Conservation (phyloP, 2,329 filamentous ascomycete species). For the Ceratocystis huliohia region DNA sequence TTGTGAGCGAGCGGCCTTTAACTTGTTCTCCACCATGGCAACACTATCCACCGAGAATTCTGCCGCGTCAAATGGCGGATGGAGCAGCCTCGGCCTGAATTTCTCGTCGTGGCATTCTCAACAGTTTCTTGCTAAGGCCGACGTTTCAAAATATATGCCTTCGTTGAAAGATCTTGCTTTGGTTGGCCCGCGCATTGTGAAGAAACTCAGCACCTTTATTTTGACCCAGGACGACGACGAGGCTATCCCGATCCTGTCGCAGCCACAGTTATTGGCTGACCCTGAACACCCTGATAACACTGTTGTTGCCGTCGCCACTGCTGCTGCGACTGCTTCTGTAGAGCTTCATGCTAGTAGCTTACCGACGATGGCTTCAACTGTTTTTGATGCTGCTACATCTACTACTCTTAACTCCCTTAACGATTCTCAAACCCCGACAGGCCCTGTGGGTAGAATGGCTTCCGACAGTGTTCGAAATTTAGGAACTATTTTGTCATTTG, state of each 20-base stretch:
- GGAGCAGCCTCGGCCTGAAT: constrained; percentile 26
- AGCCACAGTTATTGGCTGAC: neutral
- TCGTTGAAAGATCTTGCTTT: constrained; percentile 56
- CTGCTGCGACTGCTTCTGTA: neutral
- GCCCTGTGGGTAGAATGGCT: constrained; percentile 37
- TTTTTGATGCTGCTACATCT: neutral
- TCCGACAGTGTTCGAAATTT: constrained; percentile 55
- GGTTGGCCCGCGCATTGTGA: constrained; percentile 57
- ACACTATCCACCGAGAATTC: constrained; percentile 3
- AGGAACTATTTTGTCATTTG: constrained; percentile 77
- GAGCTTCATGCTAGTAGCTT: neutral
- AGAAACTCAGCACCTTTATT: constrained; percentile 53
- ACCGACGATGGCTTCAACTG: constrained; percentile 8
- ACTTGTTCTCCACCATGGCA: neutral
- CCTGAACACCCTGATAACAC: neutral
- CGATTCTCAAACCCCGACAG: constrained; percentile 15
- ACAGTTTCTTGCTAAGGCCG: constrained; percentile 31
- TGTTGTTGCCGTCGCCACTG: neutral
- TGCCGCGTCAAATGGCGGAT: neutral
- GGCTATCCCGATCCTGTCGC: constrained; percentile 21
- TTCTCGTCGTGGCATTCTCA: constrained; percentile 37
- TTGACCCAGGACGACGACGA: constrained; percentile 25
- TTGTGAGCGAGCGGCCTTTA: neutral
- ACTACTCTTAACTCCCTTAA: constrained; percentile 12
- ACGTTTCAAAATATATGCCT: constrained; percentile 47